Conservation (phyloP, 2,329 filamentous ascomycete species). For the Ophiostoma himal-ulmi region DNA sequence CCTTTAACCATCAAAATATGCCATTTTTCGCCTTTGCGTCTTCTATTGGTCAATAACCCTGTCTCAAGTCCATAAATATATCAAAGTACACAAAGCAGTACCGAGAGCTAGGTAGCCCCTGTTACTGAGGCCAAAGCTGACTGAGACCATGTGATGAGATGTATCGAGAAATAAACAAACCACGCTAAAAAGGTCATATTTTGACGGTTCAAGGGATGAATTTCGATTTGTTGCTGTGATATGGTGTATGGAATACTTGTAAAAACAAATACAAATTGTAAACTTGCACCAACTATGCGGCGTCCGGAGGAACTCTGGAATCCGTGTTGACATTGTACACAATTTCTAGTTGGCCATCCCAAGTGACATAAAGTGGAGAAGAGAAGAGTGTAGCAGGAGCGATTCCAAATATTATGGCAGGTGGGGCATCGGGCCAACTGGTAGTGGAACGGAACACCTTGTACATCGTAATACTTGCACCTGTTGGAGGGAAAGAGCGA, state of each 20-base stretch:
- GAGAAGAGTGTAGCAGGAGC: not conserved
- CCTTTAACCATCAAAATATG: no score
- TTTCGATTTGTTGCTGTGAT: not conserved
- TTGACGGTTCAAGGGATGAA: no score
- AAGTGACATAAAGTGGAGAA: not conserved
- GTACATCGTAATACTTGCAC: not conserved
- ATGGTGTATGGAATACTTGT: not conserved
- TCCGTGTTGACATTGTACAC: not conserved
- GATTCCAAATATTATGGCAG: slow-evolving; percentile 15
- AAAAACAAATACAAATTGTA: not conserved
- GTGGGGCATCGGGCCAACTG: slow-evolving; percentile 15
- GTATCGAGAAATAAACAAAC: no score
- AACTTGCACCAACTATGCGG: not conserved
- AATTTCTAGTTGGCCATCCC: not conserved
- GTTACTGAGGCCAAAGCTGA: no score
- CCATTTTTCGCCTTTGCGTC: no score
- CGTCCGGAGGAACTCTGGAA: slow-evolving; percentile 8
- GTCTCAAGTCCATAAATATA: no score
- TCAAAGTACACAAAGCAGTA: no score
- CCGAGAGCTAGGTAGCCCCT: no score
- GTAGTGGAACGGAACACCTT: not conserved
- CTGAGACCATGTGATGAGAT: no score
- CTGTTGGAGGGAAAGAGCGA: not conserved
- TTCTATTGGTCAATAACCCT: no score
- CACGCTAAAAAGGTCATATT: no score